A percentile compares a stretch with the other conserved stretches of the same genome.
phyloP scores from a whole-genome alignment of 768 basidiomycete genomes.

The Thelephora ganbajun region DNA sequence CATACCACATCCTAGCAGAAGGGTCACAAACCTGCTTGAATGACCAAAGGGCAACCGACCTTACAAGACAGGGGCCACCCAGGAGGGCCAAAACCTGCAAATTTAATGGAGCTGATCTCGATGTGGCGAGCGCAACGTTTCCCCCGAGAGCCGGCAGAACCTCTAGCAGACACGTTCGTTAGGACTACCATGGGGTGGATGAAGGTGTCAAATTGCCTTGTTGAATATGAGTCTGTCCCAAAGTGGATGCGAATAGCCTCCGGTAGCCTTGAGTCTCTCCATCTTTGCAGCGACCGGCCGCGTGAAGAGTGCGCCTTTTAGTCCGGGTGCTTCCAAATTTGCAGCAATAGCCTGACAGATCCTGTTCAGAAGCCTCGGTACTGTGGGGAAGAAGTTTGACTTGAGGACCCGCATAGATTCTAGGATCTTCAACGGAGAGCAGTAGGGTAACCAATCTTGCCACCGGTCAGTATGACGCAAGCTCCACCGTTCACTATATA shows the following conservation, averaged over 20 bases:
- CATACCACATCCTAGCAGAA: conserved; percentile 80
- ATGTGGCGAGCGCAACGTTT: conserved; percentile 46
- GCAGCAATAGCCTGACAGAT: conserved; percentile 74
- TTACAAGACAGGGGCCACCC: conserved; percentile 67
- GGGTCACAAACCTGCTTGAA: neutral
- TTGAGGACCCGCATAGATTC: conserved; percentile 80
- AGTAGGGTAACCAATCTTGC: conserved; percentile 70
- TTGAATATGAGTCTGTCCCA: conserved; percentile 89
- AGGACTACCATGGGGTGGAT: neutral
- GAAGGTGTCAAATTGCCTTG: conserved; percentile 43
- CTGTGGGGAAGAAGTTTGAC: conserved; percentile 72
- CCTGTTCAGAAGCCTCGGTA: conserved; percentile 79
- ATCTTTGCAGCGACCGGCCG: conserved; percentile 70
- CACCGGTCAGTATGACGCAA: conserved; percentile 43
- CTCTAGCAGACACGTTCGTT: conserved; percentile 21
- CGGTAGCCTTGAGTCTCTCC: conserved; percentile 53
- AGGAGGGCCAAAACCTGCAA: conserved; percentile 81
- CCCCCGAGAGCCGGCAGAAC: conserved; percentile 79
- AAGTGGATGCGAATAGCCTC: conserved; percentile 57
- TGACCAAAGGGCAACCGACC: conserved; percentile 22
- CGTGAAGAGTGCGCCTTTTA: conserved; percentile 74
- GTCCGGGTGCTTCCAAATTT: conserved; percentile 52
- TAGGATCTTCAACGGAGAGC: conserved; percentile 77
- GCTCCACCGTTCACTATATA: conserved; percentile 41
- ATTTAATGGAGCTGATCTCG: conserved; percentile 83